Evolutionary conservation across 139 green algal species (phyloP), one percentile per base, ranked within the genome.

Genomic region (Chara braunii): DNA sequence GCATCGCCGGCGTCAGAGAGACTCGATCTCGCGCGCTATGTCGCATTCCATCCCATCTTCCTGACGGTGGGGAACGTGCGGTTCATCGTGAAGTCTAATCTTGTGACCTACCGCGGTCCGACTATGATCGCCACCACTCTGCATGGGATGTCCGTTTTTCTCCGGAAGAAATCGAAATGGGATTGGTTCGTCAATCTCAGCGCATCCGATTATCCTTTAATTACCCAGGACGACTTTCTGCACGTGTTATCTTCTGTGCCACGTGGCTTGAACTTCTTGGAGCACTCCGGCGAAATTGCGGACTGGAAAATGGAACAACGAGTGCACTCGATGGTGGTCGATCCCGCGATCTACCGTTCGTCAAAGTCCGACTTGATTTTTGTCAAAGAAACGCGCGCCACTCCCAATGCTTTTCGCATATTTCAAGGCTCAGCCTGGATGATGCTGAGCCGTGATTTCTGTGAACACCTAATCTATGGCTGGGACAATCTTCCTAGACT

Each of bases 111-210:
- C 22, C 42, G 43, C 11, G 58, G 58, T 12, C 33, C 58, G 6
- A 67, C 58, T 12, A 67, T 67, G 58, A 66, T 18, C 9, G 18
- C 58, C 14, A 61, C 58, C 35, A 48, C 29, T 14, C 58, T 67
- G 9, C 58, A 67, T 45, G 29, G 58, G 11, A 29, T 66, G 33
- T 42, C 58, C 42, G 61, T 67, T n/a, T 45, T 67, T 7, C 22
- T 67, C 29, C 11, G 43, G 43, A 6, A 66, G 11, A 7, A 45
- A 7, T 65, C 37, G 50, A 28, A 70, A 23, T 70, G 61, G 61
- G 51, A 70, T 32, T 70, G 61, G 61, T 70, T 45, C 29, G 63
- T 70, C 29, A 70, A 70, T 14, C 61, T 70, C 32, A 68, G 51
- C 50, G 61, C 61, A 9, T 23, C 61, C 22, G 61, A 70, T 4